Percentiles rank a stretch among this genome's conserved stretches.
Evolutionary conservation across 192 early-diverging fungal species (phyloP).

Genomic region (Coemansia sp.): DNA sequence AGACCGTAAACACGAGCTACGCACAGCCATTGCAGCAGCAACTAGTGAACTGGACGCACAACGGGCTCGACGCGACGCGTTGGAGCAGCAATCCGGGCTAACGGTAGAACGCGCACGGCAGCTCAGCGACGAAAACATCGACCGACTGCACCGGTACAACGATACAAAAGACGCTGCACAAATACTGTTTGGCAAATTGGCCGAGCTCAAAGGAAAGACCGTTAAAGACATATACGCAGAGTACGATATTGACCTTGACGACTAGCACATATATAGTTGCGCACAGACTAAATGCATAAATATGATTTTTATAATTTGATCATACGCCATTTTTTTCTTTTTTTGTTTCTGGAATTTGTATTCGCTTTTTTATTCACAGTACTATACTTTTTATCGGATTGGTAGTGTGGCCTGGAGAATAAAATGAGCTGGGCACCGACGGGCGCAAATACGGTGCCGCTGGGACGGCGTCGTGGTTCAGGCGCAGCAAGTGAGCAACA

Average conservation of each 20-base stretch:
- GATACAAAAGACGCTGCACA: constrained; percentile 49
- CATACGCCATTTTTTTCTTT: constrained; percentile 1
- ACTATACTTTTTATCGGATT: not conserved
- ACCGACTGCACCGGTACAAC: constrained; percentile 49
- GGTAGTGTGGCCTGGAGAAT: no score
- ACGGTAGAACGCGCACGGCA: constrained; percentile 26
- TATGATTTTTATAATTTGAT: constrained; percentile 2
- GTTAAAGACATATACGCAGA: constrained; percentile 47
- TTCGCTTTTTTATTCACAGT: not conserved
- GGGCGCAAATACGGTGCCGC: constrained; percentile 51
- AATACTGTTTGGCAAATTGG: constrained; percentile 51
- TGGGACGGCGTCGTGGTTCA: constrained; percentile 34
- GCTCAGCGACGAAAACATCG: constrained; percentile 39
- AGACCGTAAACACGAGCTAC: constrained; percentile 27
- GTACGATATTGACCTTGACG: constrained; percentile 25
- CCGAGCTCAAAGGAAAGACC: constrained; percentile 43
- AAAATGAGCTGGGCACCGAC: constrained; percentile 50
- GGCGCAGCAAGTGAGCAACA: constrained; percentile 1
- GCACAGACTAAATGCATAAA: not conserved
- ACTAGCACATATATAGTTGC: constrained; percentile 8
- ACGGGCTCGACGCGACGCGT: constrained; percentile 9
- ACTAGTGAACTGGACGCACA: constrained; percentile 22
- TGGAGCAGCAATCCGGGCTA: constrained; percentile 16
- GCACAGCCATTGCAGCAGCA: constrained; percentile 12
- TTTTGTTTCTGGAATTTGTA: constrained; percentile 8